Evolutionary conservation across 306 rosid genomes (phyloP), one percentile per base, ranked within the genome.

Genomic region (Pachyrhizus erosus): DNA sequence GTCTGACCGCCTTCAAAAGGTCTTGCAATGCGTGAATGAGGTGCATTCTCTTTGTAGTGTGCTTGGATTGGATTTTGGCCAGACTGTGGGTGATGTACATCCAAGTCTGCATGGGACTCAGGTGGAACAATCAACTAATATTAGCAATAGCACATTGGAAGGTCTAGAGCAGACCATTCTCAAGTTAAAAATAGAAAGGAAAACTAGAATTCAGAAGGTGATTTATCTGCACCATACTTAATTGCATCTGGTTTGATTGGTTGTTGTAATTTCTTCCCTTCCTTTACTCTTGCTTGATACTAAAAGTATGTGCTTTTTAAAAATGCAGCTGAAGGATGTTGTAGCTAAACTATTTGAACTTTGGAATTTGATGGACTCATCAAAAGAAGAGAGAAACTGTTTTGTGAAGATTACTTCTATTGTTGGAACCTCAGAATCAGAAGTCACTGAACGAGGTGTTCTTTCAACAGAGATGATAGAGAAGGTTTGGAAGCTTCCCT

Each of bases 351-450:
- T 96, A 58, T 90, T 85, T 76, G 99, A 96, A 51, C 97, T 96
- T 73, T 96, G 98, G 98, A 93, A 89, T 86, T 96, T 96, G 94
- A 96, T 96, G 99, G 99, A 96, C 87, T 88, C 99, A 0, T 86
- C 99, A 57, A 90, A 83, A 67, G 98, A 93, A 77, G 99, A 93
- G 86, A 92, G 86, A 76, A 87, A 86, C 74, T 74, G 79, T 58
- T 96, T 93, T 86, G 87, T 65, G 2, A 88, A 86, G 86, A 83
- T 89, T 66, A 87, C 92, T 70, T 87, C 88, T 46, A 79, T 93
- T 78, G 85, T 88, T 69, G 84, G 88, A 83, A 83, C 81, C 11
- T 82, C 92, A 0, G 98, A 89, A 85, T 54, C 91, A 77, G 93
- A 92, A 80, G 85, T 93, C 70, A 89, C 88, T 5, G 92, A 84